Evolutionary conservation across 2,329 filamentous ascomycete genomes (phyloP).

Genomic region (Fusarium sulawesiense): DNA sequence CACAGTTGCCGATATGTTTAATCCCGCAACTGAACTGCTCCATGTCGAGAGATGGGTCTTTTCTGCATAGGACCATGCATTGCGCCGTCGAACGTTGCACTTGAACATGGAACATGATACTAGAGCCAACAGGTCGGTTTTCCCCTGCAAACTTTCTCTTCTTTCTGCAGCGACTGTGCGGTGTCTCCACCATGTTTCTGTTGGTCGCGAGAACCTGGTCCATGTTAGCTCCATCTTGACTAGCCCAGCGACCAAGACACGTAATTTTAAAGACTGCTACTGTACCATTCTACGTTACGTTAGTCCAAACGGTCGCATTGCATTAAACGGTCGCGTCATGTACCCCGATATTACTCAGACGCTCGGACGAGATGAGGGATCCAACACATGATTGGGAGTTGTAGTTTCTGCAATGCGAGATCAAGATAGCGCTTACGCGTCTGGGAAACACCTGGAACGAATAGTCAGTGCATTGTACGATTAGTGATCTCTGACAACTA

Average conservation of each 20-base stretch:
- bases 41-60: neutral
- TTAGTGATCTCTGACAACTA: neutral
- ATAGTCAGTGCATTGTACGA: neutral
- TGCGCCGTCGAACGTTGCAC: neutral
- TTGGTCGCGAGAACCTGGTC: slow-evolving; percentile 3
- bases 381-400: neutral
- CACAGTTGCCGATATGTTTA: neutral
- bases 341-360: neutral
- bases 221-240: neutral
- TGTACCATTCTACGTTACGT: neutral
- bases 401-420: neutral
- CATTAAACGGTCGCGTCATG: slow-evolving; percentile 11
- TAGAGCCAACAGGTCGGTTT: slow-evolving; percentile 27
- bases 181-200: neutral
- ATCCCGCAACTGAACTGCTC: slow-evolving; percentile 11
- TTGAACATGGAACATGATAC: neutral
- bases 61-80: neutral
- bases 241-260: neutral
- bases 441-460: neutral
- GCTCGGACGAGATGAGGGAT: neutral
- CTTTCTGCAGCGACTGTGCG: neutral
- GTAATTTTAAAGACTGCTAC: neutral
- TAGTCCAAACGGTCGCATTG: neutral
- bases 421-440: neutral
- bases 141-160: neutral